Percentiles rank a stretch among this genome's conserved stretches.
Evolutionary conservation across 257 asterid genomes (phyloP).

Genomic region (Solanum habrochaites): DNA sequence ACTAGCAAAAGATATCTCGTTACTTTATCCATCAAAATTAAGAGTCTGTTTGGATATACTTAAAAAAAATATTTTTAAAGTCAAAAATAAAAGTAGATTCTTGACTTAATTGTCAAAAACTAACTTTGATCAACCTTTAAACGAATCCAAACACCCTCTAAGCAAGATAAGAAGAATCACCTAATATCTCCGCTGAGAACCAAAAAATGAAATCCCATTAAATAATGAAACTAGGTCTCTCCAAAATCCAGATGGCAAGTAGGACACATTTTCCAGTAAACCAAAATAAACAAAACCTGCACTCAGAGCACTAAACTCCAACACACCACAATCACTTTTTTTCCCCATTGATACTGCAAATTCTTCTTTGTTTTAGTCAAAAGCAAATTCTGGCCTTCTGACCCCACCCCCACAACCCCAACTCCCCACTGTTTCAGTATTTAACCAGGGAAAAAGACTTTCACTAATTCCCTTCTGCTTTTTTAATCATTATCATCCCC

Average conservation of each 20-base stretch:
- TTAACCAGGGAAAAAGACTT: background rate
- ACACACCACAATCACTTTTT: slow-evolving; percentile 2
- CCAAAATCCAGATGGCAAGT: background rate
- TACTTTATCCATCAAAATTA: too few relatives aligned
- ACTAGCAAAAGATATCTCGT: background rate
- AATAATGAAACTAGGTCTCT: background rate
- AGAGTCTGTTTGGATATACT: accelerated
- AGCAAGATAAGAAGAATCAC: background rate
- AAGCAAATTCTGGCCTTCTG: background rate
- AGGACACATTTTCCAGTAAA: background rate
- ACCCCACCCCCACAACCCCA: background rate
- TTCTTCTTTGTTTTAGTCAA: background rate
- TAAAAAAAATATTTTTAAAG: too few relatives aligned
- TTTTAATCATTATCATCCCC: slow-evolving; percentile 25
- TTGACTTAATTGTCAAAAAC: too few relatives aligned
- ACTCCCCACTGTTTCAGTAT: background rate
- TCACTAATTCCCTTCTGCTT: slow-evolving; percentile 21
- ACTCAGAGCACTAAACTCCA: slow-evolving; percentile 14
- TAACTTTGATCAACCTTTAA: too few relatives aligned
- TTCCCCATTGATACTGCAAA: background rate
- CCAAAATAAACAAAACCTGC: background rate
- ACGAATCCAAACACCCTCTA: too few relatives aligned
- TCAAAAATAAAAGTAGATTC: too few relatives aligned
- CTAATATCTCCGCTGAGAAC: background rate
- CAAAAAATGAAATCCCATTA: background rate